Percentiles rank a stretch among this genome's conserved stretches.
Conservation (phyloP, 306 rosid genomes). For the Mucuna pruriens region DNA sequence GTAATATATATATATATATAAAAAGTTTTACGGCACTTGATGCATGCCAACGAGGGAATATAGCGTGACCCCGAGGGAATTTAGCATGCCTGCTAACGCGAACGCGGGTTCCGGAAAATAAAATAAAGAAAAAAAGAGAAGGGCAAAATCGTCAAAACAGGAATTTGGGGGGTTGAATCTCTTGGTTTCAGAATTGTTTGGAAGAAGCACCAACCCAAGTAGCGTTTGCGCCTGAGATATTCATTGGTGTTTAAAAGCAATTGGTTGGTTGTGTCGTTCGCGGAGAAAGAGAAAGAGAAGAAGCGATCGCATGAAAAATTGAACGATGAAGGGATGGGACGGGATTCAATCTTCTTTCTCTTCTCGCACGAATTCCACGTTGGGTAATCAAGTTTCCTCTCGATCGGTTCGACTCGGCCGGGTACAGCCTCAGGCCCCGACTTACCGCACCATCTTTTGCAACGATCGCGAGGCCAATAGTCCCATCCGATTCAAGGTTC, state of each 20-base stretch:
- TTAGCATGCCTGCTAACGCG: slow-evolving; percentile 4
- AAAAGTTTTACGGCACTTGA: too few relatives aligned
- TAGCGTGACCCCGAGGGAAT: neutral
- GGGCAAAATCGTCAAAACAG: slow-evolving; percentile 31
- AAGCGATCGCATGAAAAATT: slow-evolving; percentile 42
- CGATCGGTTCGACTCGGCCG: slow-evolving; percentile 84
- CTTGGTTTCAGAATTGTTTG: slow-evolving; percentile 37
- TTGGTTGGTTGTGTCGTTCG: neutral
- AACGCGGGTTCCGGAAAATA: slow-evolving; percentile 15
- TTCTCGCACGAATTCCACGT: slow-evolving; percentile 54
- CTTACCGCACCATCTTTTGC: slow-evolving; percentile 84
- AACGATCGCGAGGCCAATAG: slow-evolving; percentile 84
- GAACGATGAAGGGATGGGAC: slow-evolving; percentile 78
- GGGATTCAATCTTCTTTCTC: slow-evolving; percentile 53
- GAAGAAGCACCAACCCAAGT: slow-evolving; percentile 32
- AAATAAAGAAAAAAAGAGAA: neutral
- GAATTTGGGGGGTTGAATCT: slow-evolving; percentile 36
- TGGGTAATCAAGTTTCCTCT: slow-evolving; percentile 51
- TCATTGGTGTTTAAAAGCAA: neutral
- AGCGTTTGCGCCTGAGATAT: slow-evolving; percentile 23
- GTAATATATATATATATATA: too few relatives aligned
- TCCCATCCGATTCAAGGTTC: slow-evolving; percentile 76
- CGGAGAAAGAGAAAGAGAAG: slow-evolving; percentile 8
- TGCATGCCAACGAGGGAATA: neutral
- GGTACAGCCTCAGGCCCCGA: slow-evolving; percentile 94